Conservation (phyloP, 768 basidiomycete species). For the Stropharia rugosoannulata region DNA sequence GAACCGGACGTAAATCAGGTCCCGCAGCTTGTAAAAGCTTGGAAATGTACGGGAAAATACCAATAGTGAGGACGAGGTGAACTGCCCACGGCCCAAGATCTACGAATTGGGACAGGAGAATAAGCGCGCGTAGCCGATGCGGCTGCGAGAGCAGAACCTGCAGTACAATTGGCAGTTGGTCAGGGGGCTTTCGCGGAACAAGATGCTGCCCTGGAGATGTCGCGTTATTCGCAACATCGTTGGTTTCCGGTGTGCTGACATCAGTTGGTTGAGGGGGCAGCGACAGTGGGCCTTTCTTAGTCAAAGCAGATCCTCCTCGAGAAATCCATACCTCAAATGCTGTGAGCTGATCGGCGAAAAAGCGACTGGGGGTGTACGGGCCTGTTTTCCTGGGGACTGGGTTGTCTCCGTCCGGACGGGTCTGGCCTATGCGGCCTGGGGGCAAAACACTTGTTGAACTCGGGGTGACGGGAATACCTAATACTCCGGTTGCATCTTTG, state of each 20-base stretch:
- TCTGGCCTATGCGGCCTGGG: conserved; percentile 41
- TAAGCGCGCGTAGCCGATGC: conserved; percentile 92
- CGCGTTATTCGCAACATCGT: conserved; percentile 12
- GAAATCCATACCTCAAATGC: conserved; percentile 99
- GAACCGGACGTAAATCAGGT: conserved; percentile 91
- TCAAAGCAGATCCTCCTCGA: conserved; percentile 84
- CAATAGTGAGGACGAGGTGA: conserved; percentile 91
- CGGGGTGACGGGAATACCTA: conserved; percentile 9
- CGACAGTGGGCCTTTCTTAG: conserved; percentile 73
- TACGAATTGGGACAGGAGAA: conserved; percentile 94
- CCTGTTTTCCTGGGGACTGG: conserved; percentile 46
- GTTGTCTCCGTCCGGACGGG: background rate
- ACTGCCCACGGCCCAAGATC: conserved; percentile 99
- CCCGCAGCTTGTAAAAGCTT: conserved; percentile 95
- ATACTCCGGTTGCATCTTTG: conserved; percentile 16
- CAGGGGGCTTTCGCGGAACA: conserved; percentile 89
- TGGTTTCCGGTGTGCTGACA: background rate
- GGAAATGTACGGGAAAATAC: conserved; percentile 98
- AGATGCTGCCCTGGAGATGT: conserved; percentile 42
- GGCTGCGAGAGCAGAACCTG: conserved; percentile 97
- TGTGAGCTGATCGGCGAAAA: conserved; percentile 94
- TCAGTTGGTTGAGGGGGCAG: conserved; percentile 42
- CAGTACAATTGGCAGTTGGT: conserved; percentile 95
- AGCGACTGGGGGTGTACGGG: conserved; percentile 81
- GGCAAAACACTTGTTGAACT: conserved; percentile 22